These are phyloP conservation scores for Poronia punctata DNA, from an alignment of 495 filamentous ascomycete species.

Conservation along the genomic window DNA sequence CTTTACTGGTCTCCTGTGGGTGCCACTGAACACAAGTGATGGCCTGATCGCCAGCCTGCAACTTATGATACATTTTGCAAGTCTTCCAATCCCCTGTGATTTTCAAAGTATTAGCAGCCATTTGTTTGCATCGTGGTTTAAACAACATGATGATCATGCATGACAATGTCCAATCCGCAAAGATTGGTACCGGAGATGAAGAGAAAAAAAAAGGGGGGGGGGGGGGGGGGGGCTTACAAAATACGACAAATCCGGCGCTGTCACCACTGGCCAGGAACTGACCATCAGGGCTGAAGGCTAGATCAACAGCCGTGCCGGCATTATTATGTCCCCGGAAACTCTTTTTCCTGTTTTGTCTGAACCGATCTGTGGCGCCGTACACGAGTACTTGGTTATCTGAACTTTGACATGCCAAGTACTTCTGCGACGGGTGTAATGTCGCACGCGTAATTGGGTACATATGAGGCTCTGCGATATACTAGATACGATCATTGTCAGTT, in stretches of 20 bases:
- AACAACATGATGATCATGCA: neutral
- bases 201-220: neutral
- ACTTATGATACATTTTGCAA: constrained; percentile 95
- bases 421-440: constrained; percentile 75
- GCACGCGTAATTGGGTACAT: constrained; percentile 90
- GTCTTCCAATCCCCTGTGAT: constrained; percentile 79
- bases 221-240: constrained; percentile 57
- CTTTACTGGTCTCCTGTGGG: constrained; percentile 89
- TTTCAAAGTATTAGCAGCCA: too few species aligned
- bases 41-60: constrained; percentile 70
- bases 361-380: constrained; percentile 87
- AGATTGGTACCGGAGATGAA: neutral
- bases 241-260: constrained; percentile 78
- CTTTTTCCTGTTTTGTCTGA: constrained; percentile 96
- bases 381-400: constrained; percentile 95
- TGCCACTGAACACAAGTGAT: constrained; percentile 86
- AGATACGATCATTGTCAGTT: constrained; percentile 19
- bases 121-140: too few species aligned
- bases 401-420: constrained; percentile 87
- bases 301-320: constrained; percentile 85
- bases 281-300: constrained; percentile 83
- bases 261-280: constrained; percentile 82
- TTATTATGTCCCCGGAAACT: constrained; percentile 92
- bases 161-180: neutral
- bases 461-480: constrained; percentile 87